phyloP scores from a whole-genome alignment of 2,329 filamentous ascomycete genomes.

The Epichloe aotearoae region DNA sequence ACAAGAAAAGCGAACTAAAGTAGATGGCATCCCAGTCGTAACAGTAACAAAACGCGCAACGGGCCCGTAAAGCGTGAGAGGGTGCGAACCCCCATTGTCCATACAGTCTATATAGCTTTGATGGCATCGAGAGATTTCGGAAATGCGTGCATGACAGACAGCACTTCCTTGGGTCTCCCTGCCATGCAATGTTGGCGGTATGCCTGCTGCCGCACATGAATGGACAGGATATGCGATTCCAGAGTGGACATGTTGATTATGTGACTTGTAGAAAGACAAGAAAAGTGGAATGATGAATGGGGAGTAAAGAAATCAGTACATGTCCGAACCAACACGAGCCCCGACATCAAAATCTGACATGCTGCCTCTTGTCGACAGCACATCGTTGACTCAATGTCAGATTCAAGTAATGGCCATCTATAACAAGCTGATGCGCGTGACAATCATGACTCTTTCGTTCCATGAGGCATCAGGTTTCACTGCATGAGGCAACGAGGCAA shows the following conservation, averaged over 20 bases:
- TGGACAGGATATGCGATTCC: background rate
- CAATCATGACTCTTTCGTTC: background rate
- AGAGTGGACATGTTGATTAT: background rate
- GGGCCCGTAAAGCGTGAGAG: slow-evolving; percentile 14
- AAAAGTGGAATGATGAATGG: background rate
- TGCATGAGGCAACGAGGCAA: background rate
- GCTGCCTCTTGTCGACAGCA: background rate
- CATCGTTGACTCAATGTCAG: background rate
- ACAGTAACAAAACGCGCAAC: slow-evolving; percentile 19
- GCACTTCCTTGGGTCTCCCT: background rate
- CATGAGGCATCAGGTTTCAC: background rate
- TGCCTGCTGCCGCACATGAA: background rate
- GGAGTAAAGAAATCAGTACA: background rate
- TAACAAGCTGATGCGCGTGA: background rate
- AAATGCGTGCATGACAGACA: slow-evolving; percentile 9
- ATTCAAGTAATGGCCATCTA: background rate
- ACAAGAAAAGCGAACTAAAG: slow-evolving; percentile 6
- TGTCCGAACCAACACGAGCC: background rate
- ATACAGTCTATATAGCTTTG: slow-evolving; percentile 24
- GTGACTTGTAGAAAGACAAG: background rate
- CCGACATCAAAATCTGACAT: background rate
- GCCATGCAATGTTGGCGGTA: background rate
- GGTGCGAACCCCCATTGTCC: slow-evolving; percentile 25
- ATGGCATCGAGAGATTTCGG: slow-evolving; percentile 12
- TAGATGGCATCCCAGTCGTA: slow-evolving; percentile 17